phyloP scores from a whole-genome alignment of 208 protist species.

The Trypanosomatidae sp. region DNA sequence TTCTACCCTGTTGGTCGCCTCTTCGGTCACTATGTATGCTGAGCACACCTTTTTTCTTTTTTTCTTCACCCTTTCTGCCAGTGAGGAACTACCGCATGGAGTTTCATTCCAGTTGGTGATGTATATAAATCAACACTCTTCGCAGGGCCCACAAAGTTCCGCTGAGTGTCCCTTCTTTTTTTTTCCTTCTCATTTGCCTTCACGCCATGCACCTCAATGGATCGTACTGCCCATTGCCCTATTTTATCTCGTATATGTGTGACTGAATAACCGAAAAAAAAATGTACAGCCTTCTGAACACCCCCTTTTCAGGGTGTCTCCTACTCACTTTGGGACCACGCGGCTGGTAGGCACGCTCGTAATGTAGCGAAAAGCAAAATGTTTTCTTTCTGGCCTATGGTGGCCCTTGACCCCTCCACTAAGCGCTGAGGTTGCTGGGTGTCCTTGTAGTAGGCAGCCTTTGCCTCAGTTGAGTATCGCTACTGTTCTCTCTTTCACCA shows the following conservation, averaged over 20 bases:
- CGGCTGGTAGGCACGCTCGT: background rate
- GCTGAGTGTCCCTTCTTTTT: background rate
- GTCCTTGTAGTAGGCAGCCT: background rate
- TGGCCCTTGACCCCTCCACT: background rate
- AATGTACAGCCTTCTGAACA: background rate
- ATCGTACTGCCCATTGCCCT: background rate
- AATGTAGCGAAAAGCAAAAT: no score
- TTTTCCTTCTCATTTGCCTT: background rate
- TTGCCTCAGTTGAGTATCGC: background rate
- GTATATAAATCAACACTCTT: background rate
- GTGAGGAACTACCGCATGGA: background rate
- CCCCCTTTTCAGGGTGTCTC: background rate
- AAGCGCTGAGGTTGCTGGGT: background rate
- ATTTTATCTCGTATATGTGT: background rate
- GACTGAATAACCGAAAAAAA: background rate
- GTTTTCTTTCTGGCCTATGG: background rate
- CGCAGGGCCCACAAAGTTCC: background rate
- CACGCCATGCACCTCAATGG: background rate
- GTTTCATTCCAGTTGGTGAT: conserved; percentile 1
- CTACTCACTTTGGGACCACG: background rate
- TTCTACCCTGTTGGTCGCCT: background rate
- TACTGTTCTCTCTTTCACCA: background rate
- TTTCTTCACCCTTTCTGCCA: conserved; percentile 1
- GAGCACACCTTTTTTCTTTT: conserved; percentile 21
- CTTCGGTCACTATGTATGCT: background rate